Percentiles rank a stretch among this genome's conserved stretches.
phyloP scores from a whole-genome alignment of 2,329 filamentous ascomycete species.

The Hirsutella thompsonii region DNA sequence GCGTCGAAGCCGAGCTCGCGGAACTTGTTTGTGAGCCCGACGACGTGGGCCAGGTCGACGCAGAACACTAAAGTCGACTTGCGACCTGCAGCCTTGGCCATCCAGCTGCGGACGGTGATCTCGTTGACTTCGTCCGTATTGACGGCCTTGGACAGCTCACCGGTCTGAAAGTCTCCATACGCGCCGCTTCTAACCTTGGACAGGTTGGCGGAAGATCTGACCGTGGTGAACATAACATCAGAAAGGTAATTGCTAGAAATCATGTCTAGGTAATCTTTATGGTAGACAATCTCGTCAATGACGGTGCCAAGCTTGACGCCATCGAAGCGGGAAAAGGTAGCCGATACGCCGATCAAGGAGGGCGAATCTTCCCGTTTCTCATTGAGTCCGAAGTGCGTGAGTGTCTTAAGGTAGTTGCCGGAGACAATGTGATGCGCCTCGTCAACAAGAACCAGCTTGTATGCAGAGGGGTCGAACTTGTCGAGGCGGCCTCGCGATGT shows the following conservation, averaged over 20 bases:
- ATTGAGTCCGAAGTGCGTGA: slow-evolving; percentile 68
- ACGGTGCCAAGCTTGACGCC: slow-evolving; percentile 69
- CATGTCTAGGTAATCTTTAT: slow-evolving; percentile 59
- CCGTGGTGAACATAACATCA: slow-evolving; percentile 87
- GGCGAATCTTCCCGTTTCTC: slow-evolving; percentile 31
- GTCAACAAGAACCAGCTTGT: slow-evolving; percentile 88
- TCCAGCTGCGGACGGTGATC: slow-evolving; percentile 76
- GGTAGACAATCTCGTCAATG: slow-evolving; percentile 93
- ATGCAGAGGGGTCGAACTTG: slow-evolving; percentile 68
- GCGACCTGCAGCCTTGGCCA: slow-evolving; percentile 57
- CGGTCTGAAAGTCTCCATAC: slow-evolving; percentile 64
- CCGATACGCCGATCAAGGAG: slow-evolving; percentile 79
- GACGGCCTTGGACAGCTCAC: slow-evolving; percentile 67
- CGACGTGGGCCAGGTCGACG: slow-evolving; percentile 76
- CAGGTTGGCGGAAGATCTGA: slow-evolving; percentile 70
- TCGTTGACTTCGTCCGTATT: slow-evolving; percentile 75
- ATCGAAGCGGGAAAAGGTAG: slow-evolving; percentile 66
- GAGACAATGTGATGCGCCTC: slow-evolving; percentile 96
- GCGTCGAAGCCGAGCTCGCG: slow-evolving; percentile 70
- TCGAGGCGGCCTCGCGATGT: slow-evolving; percentile 60
- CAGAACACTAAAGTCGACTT: slow-evolving; percentile 91
- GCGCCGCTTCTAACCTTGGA: slow-evolving; percentile 49
- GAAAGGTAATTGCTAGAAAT: slow-evolving; percentile 85
- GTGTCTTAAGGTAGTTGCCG: slow-evolving; percentile 57
- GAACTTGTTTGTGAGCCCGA: slow-evolving; percentile 62